A percentile compares a stretch with the other conserved stretches of the same genome.
phyloP scores from a whole-genome alignment of 2,329 filamentous ascomycete species.

The Seiridium cupressi region DNA sequence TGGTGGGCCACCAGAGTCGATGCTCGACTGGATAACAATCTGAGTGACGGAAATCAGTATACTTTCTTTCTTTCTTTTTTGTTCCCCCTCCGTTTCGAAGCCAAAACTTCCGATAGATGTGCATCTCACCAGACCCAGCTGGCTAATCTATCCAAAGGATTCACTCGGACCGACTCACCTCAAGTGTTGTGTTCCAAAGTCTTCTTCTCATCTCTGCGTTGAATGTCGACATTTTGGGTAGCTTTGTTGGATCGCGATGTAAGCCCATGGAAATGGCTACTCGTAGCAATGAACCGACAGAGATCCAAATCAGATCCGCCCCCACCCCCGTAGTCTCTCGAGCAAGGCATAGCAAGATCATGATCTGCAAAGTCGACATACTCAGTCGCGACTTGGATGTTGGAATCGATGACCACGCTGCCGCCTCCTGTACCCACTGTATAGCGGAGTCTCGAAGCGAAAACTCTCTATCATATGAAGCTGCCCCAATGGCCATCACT shows the following conservation, averaged over 20 bases:
- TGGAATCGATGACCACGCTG: constrained; percentile 52
- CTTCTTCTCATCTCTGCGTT: constrained; percentile 46
- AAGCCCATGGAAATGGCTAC: constrained; percentile 49
- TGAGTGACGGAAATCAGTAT: neutral
- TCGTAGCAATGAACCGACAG: constrained; percentile 40
- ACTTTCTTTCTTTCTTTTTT: too few relatives aligned
- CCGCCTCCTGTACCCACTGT: constrained; percentile 58
- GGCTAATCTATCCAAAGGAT: neutral
- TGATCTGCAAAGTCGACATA: constrained; percentile 48
- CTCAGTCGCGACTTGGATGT: constrained; percentile 50
- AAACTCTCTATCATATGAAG: constrained; percentile 47
- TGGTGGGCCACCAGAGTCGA: constrained; percentile 44
- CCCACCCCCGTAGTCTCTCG: constrained; percentile 36
- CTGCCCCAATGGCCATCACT: constrained; percentile 55
- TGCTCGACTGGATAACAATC: constrained; percentile 36
- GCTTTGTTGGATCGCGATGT: constrained; percentile 43
- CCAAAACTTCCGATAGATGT: too few relatives aligned
- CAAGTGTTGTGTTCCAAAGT: constrained; percentile 52
- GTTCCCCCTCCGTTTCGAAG: too few relatives aligned
- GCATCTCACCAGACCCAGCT: too few relatives aligned
- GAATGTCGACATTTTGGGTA: constrained; percentile 32
- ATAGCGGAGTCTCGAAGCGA: constrained; percentile 46
- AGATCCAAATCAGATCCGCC: constrained; percentile 47
- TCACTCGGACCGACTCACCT: constrained; percentile 28
- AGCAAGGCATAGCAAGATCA: constrained; percentile 42